Conservation (phyloP, 495 filamentous ascomycete species). For the Podospora sp. region DNA sequence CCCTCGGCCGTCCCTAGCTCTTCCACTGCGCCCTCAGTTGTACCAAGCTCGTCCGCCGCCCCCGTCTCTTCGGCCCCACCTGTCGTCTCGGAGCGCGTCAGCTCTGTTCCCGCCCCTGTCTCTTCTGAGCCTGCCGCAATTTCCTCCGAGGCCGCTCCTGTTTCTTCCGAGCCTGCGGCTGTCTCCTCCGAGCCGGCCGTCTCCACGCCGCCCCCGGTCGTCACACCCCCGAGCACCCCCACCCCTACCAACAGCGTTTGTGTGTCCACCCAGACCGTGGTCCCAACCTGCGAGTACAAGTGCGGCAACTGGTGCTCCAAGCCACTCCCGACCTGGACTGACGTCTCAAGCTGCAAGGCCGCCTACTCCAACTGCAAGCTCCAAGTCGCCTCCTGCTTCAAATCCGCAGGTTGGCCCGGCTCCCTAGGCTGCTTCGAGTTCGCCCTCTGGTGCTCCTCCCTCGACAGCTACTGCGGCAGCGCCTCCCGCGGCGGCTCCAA, state of each 20-base stretch:
- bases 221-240: constrained; percentile 25
- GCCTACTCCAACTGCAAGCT: constrained; percentile 44
- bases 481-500: constrained; percentile 28
- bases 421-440: constrained; percentile 50
- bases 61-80: constrained; percentile 8
- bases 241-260: constrained; percentile 46
- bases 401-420: constrained; percentile 49
- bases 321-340: constrained; percentile 49
- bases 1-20: constrained; percentile 17
- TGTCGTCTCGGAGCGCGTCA: constrained; percentile 17
- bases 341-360: constrained; percentile 38
- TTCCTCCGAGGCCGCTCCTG: not conserved
- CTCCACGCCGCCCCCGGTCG: constrained; percentile 28
- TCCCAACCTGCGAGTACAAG: constrained; percentile 52
- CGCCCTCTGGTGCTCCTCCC: constrained; percentile 43
- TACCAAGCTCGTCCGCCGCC: no score
- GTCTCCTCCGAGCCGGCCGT: constrained; percentile 34
- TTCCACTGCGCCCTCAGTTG: not conserved
- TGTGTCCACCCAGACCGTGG: constrained; percentile 43
- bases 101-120: constrained; percentile 21
- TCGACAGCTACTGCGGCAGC: constrained; percentile 43
- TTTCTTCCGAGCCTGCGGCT: constrained; percentile 27
- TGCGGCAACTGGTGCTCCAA: constrained; percentile 55
- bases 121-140: no score
- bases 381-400: constrained; percentile 52